These are phyloP conservation scores for Suhomyces ambrosiae DNA, from an alignment of 1,139 yeast genomes.

Conservation along the genomic window DNA sequence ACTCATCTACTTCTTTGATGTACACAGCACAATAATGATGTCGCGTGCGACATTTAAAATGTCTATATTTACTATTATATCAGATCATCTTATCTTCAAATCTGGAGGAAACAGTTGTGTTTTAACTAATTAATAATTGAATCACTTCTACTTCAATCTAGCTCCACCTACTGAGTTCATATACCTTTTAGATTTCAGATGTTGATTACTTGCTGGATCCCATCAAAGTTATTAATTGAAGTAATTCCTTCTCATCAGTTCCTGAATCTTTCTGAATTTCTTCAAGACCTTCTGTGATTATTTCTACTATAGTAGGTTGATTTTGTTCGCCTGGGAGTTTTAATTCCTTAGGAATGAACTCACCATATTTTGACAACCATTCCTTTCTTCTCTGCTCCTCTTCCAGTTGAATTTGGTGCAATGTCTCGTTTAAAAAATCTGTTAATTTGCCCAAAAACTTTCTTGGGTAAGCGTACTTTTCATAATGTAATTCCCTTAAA, in stretches of 20 bases:
- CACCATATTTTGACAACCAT: constrained; percentile 46
- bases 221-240: constrained; percentile 22
- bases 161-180: no score
- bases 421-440: constrained; percentile 37
- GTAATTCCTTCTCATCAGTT: constrained; percentile 26
- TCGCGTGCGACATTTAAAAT: constrained; percentile 2
- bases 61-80: no score
- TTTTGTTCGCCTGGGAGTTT: constrained; percentile 42
- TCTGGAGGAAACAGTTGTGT: no score
- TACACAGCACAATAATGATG: no score
- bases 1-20: not conserved
- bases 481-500: constrained; percentile 43
- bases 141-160: no score
- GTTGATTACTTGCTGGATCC: no score
- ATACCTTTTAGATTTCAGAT: no score
- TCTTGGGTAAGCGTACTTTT: constrained; percentile 43
- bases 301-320: constrained; percentile 45
- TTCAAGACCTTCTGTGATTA: constrained; percentile 47
- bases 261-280: constrained; percentile 26
- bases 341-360: constrained; percentile 46
- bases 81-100: not conserved
- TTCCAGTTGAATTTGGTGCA: constrained; percentile 35
- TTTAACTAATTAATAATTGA: no score
- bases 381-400: constrained; percentile 38
- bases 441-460: constrained; percentile 35